Percentiles rank a stretch among this genome's conserved stretches.
Evolutionary conservation across 164 flowering plant species (phyloP).

Genomic region (Vitis riparia): DNA sequence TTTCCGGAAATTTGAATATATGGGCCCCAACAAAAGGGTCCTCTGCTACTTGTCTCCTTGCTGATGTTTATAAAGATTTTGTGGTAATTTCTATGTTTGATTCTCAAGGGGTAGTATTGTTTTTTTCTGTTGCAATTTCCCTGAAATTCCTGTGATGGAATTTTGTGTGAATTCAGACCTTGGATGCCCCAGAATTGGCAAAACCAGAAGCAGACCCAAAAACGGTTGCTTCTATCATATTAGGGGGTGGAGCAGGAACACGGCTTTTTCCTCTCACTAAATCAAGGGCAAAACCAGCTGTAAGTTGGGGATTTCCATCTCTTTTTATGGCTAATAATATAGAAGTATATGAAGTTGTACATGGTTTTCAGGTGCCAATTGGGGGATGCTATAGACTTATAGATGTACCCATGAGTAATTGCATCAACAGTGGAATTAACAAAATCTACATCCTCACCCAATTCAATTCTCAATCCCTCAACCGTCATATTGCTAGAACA

Average conservation of each 20-base stretch:
- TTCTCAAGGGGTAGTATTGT: not conserved
- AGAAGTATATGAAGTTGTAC: not conserved
- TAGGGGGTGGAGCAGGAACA: slow-evolving; percentile 89
- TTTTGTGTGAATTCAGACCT: slow-evolving; percentile 27
- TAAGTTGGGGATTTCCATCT: slow-evolving; percentile 28
- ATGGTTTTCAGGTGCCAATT: slow-evolving; percentile 69
- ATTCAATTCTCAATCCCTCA: slow-evolving; percentile 86
- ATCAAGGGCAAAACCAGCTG: slow-evolving; percentile 84
- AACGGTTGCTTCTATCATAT: slow-evolving; percentile 73
- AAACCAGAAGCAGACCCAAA: slow-evolving; percentile 62
- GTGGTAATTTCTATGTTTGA: slow-evolving; percentile 16
- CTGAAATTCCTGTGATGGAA: not conserved
- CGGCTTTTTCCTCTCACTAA: slow-evolving; percentile 81
- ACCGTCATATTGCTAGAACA: slow-evolving; percentile 81
- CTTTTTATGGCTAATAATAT: no score
- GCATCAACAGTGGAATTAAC: slow-evolving; percentile 91
- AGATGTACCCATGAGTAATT: slow-evolving; percentile 97
- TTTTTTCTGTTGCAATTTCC: not conserved
- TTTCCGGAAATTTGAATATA: slow-evolving; percentile 11
- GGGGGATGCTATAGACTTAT: slow-evolving; percentile 95
- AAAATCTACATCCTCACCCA: slow-evolving; percentile 89
- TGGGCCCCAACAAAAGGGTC: not conserved
- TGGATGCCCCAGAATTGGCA: slow-evolving; percentile 37
- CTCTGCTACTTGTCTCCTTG: slow-evolving; percentile 17
- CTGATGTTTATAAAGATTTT: slow-evolving; percentile 31